Base-by-base conservation (phyloP, 441 rosid genomes). In the Lagerstroemia fauriei region DNA sequence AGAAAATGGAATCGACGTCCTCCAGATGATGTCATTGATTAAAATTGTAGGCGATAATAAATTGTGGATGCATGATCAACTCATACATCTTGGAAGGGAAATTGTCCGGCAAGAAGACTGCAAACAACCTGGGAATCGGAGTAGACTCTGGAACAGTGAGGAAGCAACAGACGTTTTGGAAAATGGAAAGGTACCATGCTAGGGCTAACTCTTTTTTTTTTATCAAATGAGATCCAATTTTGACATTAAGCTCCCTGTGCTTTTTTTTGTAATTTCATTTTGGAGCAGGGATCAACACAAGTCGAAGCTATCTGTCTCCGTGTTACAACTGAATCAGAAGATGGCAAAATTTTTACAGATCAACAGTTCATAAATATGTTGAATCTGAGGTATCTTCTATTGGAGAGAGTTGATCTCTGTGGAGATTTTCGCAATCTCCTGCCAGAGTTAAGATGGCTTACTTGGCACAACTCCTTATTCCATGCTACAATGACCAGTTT, bases 131-230 rank as follows among this genome's bases (percentile, higher is more conserved):
- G 76, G 16, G 56, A 16, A 72, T 18, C 46, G 75, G n/a, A 34
- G 73, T 12, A 70, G 73, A 46, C 46, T 70, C 46, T 70, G 76
- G 76, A 51, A 22, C 17, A 11, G 76, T 44, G 51, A 73, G 14
- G 76, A 73, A 73, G 76, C 51, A 73, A 73, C 29, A 38, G n/a
- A 73, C 2, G 76, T 73, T 50, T 73, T 73, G 51, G 47, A 41
- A 18, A 7, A 73, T 7, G 50, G 41, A 73, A 34, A 44, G 77
- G 77, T 73, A 73, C 72, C 72, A 12, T 25, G 24, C 29, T 24
- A 59, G 27, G 24, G 66, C 66, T 59, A 2, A 14, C 22, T 50
- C 10, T 50, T 17, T 56, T 20, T 4, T 3, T 18, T 14, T 17
- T 14, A 3, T 14, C 22, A 14, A 18, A 56, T 56, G 61, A 32